phyloP scores from a whole-genome alignment of 1,284 basidiomycete genomes.

The Naganishia albida region DNA sequence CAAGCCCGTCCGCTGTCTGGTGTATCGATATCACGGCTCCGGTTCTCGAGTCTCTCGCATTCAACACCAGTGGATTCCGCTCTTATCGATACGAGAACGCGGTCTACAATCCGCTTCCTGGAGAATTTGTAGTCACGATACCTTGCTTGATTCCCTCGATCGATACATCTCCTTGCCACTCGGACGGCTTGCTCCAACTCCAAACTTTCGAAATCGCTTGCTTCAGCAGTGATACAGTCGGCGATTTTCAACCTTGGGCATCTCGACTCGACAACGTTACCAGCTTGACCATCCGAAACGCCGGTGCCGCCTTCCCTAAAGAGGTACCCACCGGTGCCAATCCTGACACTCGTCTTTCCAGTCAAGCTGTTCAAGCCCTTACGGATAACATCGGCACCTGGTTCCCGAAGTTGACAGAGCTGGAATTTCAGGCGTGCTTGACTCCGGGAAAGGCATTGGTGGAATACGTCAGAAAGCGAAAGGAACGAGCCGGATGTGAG shows the following conservation, averaged over 20 bases:
- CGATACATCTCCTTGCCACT: neutral
- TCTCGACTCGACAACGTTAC: constrained; percentile 8
- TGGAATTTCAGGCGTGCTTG: constrained; percentile 3
- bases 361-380: too few relatives aligned
- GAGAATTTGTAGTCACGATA: neutral
- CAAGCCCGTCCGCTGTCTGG: neutral
- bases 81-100: neutral
- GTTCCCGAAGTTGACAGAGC: neutral
- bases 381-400: neutral
- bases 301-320: neutral
- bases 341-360: neutral
- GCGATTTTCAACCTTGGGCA: neutral
- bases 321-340: neutral
- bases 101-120: neutral
- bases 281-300: constrained; percentile 2
- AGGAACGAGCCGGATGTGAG: neutral
- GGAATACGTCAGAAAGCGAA: constrained; percentile 6
- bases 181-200: neutral
- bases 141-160: neutral
- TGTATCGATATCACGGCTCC: constrained; percentile 1
- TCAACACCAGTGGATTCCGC: neutral
- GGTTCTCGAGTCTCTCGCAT: neutral
- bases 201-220: neutral
- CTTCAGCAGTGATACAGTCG: neutral
- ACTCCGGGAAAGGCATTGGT: constrained; percentile 1